These are phyloP conservation scores for Grosmannia huntii DNA, from an alignment of 2,329 filamentous ascomycete species.

Conservation along the genomic window DNA sequence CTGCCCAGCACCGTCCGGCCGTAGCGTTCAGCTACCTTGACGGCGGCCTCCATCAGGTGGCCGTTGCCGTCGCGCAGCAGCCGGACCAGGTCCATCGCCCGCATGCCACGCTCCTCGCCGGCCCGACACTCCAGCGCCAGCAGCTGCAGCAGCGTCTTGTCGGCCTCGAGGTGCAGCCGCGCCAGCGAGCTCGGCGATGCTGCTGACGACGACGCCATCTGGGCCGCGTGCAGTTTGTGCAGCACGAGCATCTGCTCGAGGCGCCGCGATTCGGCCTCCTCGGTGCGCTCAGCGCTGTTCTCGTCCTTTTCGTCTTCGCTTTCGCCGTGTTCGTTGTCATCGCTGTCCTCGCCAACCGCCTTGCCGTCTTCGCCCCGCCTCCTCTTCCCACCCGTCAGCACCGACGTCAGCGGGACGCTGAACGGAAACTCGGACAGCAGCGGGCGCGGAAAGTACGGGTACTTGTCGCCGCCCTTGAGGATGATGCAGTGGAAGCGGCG, in stretches of 20 bases:
- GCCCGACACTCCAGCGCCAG: constrained; percentile 82
- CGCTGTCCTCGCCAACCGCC: background rate
- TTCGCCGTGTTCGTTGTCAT: constrained; percentile 19
- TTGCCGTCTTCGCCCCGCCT: background rate
- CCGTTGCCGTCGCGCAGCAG: constrained; percentile 77
- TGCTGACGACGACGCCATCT: constrained; percentile 38
- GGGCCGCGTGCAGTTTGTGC: constrained; percentile 54
- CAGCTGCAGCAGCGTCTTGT: constrained; percentile 82
- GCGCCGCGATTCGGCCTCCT: constrained; percentile 37
- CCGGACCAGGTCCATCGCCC: constrained; percentile 78
- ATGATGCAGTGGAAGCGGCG: constrained; percentile 97
- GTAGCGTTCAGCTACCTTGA: constrained; percentile 80
- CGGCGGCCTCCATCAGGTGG: constrained; percentile 82
- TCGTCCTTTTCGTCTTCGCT: constrained; percentile 15
- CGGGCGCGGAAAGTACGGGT: constrained; percentile 85
- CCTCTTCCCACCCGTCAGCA: constrained; percentile 8
- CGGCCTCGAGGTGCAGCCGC: constrained; percentile 67
- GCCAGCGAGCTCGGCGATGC: constrained; percentile 24
- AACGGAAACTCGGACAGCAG: constrained; percentile 91
- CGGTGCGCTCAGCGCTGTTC: constrained; percentile 16
- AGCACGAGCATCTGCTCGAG: constrained; percentile 78
- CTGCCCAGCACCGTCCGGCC: constrained; percentile 66
- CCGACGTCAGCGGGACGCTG: constrained; percentile 61
- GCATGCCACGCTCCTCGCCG: constrained; percentile 88
- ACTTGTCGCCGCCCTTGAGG: constrained; percentile 84